A percentile compares a stretch with the other conserved stretches of the same genome.
Conservation (phyloP, 768 basidiomycete genomes). For the Lactifluus pinguis region DNA sequence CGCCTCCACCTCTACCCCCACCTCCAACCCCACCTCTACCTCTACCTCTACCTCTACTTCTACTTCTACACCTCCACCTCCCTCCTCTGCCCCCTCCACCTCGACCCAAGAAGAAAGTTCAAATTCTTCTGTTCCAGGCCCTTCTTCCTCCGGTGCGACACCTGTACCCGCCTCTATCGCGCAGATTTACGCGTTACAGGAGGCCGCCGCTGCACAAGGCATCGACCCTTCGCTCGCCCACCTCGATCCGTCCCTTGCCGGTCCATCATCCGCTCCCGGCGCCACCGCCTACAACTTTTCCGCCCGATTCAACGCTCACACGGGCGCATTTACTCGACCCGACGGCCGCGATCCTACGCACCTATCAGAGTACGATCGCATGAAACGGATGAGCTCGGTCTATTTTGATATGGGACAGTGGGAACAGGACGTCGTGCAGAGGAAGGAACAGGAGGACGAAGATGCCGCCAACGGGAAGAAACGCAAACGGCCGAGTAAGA, state of each 20-base stretch:
- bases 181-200: constrained; percentile 42
- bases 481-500: constrained; percentile 71
- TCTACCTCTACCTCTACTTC: background rate
- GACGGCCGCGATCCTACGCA: constrained; percentile 68
- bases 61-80: background rate
- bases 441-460: constrained; percentile 32
- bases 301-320: constrained; percentile 77
- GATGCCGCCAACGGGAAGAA: constrained; percentile 57
- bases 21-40: no score
- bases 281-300: constrained; percentile 35
- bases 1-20: constrained; percentile 10
- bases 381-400: constrained; percentile 78
- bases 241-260: constrained; percentile 62
- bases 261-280: constrained; percentile 27
- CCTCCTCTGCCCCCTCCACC: constrained; percentile 19
- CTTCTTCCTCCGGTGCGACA: constrained; percentile 25
- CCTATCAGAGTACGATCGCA: constrained; percentile 72
- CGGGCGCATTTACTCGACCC: constrained; percentile 59
- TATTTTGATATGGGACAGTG: constrained; percentile 81
- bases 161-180: constrained; percentile 25
- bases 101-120: constrained; percentile 20
- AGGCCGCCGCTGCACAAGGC: constrained; percentile 66
- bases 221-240: constrained; percentile 77
- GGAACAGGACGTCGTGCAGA: constrained; percentile 58
- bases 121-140: constrained; percentile 16